Evolutionary conservation across 495 filamentous ascomycete species (phyloP), one percentile per base, ranked within the genome.

Genomic region (Collariella sp.): DNA sequence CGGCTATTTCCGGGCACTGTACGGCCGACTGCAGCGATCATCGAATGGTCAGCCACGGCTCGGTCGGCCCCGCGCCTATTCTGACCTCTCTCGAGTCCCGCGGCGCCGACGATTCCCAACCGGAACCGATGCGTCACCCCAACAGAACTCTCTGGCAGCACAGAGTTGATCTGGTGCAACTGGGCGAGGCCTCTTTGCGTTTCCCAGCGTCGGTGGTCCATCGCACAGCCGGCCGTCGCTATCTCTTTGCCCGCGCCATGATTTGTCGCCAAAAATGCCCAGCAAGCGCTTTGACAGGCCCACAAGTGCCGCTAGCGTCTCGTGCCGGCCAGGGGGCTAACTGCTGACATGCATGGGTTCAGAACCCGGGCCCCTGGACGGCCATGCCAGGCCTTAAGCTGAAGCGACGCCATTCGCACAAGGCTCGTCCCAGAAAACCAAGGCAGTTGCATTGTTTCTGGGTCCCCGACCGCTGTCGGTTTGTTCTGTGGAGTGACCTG

Each of bases 291-390:
- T 41, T 47, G 33, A 34, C 38, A 44, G 52, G 16, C 20, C 44
- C 44, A 48, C 52, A 55, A 55, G 44, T 55, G 41, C 44, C 52
- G 45, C 34, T 41, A 55, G 38, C 52, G 52, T 42, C 36, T 7
- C 34, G 24, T 39, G 41, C 42, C 51, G 34, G 19, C 41, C 41
- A 13, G 40, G 36, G 26, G 50, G 19, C 22, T 15, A 16, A 15
- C n/a, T 19, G 19, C 43, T 50, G 46, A 29, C 35, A 39, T 41
- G 48, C 48, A 51, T 51, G 23, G 47, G 19, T 29, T 31, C 22
- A 23, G 24, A 36, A 23, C 45, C 52, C 44, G 16, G n/a, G 9
- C 22, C 43, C 45, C 36, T 55, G 43, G 42, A 26, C 45, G n/a
- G n/a, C n/a, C 24, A 43, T 41, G 43, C 48, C n/a, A 12, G 31